Conservation (phyloP, 257 asterid genomes). For the Mentha longifolia region DNA sequence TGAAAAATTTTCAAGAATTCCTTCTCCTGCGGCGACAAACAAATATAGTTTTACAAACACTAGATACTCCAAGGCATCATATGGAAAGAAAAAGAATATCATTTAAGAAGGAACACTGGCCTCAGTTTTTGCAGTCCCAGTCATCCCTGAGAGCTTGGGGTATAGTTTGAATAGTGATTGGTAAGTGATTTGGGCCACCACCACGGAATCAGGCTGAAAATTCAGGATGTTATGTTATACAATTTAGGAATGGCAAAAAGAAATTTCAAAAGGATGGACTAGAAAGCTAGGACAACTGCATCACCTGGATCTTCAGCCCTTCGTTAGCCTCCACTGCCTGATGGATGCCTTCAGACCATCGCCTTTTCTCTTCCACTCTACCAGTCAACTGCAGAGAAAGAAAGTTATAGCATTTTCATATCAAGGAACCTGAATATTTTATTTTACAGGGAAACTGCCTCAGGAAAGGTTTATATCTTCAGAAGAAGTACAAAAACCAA, state of each 20-base stretch:
- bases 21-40: conserved; percentile 64
- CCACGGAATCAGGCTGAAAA: conserved; percentile 90
- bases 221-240: conserved; percentile 27
- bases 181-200: conserved; percentile 97
- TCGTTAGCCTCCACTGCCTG: conserved; percentile 99
- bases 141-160: conserved; percentile 99
- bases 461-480: conserved; percentile 6
- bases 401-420: conserved; percentile 14
- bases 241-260: conserved; percentile 15
- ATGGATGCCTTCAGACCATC: conserved; percentile 99
- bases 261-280: conserved; percentile 14
- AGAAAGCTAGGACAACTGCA: conserved; percentile 11
- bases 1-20: conserved; percentile 94
- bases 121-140: conserved; percentile 99
- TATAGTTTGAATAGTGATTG: conserved; percentile 93
- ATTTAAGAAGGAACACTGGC: conserved; percentile 41
- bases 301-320: conserved; percentile 85
- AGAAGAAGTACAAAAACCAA: conserved; percentile 5
- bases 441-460: conserved; percentile 18
- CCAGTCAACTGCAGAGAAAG: conserved; percentile 78
- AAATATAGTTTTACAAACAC: conserved; percentile 2
- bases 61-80: conserved; percentile 27
- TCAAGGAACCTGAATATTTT: conserved; percentile 22
- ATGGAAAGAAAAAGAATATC: not conserved
- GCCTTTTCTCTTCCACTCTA: conserved; percentile 93